Evolutionary conservation across 2,329 filamentous ascomycete genomes (phyloP).

Genomic region (Juglanconis oblonga): DNA sequence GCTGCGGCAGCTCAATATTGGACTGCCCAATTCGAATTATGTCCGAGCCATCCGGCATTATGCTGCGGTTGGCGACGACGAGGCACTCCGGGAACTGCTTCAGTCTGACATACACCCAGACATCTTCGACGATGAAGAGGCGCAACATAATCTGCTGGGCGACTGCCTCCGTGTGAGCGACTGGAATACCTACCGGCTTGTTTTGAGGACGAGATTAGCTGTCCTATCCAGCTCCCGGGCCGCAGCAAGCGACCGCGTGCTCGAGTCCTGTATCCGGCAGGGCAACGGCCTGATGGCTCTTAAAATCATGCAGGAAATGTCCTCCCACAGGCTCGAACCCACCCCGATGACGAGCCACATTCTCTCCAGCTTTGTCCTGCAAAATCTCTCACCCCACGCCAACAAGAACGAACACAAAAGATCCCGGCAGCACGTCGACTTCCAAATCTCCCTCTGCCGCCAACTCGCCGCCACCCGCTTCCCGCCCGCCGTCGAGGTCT

Average conservation of each 20-base stretch:
- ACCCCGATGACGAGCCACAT: constrained; percentile 23
- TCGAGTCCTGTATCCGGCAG: constrained; percentile 28
- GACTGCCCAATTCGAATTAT: constrained; percentile 61
- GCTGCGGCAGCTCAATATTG: constrained; percentile 61
- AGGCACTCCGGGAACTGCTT: constrained; percentile 43
- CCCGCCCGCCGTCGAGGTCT: constrained; percentile 38
- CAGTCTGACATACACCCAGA: constrained; percentile 53
- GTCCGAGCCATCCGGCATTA: constrained; percentile 63
- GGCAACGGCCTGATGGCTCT: constrained; percentile 27
- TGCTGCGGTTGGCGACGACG: constrained; percentile 52
- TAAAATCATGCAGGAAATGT: constrained; percentile 37
- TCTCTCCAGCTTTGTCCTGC: constrained; percentile 28
- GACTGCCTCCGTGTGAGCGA: constrained; percentile 35
- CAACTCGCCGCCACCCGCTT: constrained; percentile 37
- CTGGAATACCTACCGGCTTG: constrained; percentile 38
- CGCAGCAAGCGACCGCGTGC: constrained; percentile 31
- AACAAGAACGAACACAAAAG: not conserved
- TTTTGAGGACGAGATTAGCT: constrained; percentile 42
- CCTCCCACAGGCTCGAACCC: constrained; percentile 28
- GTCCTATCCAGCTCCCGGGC: constrained; percentile 28
- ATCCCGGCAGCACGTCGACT: constrained; percentile 21
- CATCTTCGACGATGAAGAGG: constrained; percentile 47
- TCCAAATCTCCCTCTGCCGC: constrained; percentile 32
- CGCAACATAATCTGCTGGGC: constrained; percentile 37
- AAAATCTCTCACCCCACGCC: constrained; percentile 24